Conservation (phyloP, 352 stramenopile genomes). For the Globisporangium solare region DNA sequence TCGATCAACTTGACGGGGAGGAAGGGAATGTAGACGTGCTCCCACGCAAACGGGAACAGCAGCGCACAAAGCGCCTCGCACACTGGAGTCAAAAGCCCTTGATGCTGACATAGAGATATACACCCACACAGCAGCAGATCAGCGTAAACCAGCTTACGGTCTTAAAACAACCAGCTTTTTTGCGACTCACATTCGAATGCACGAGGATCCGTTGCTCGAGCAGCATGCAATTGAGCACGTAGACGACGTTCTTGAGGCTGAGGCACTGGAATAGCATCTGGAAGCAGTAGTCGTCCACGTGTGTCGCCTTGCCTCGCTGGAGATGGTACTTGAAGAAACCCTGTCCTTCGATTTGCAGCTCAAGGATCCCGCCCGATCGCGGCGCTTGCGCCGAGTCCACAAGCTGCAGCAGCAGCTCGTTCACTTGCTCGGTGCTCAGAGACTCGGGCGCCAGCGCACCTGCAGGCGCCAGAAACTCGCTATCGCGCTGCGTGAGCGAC, state of each 20-base stretch:
- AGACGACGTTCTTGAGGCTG: slow-evolving; percentile 74
- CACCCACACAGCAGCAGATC: too few species aligned
- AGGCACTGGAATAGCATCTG: slow-evolving; percentile 79
- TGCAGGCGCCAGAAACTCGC: neutral
- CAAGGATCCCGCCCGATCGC: slow-evolving; percentile 23
- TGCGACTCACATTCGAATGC: slow-evolving; percentile 59
- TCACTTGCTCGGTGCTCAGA: slow-evolving; percentile 1
- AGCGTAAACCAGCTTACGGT: too few species aligned
- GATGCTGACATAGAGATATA: slow-evolving; percentile 27
- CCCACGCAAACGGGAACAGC: slow-evolving; percentile 81
- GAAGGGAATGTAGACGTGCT: slow-evolving; percentile 86
- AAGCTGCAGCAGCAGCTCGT: slow-evolving; percentile 28
- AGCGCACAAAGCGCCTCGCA: slow-evolving; percentile 76
- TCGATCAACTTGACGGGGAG: slow-evolving; percentile 79
- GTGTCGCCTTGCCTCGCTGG: slow-evolving; percentile 47
- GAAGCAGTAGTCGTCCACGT: slow-evolving; percentile 79
- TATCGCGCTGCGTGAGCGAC: neutral
- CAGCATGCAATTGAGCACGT: slow-evolving; percentile 78
- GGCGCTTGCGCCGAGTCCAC: slow-evolving; percentile 26
- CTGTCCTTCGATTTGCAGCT: slow-evolving; percentile 31
- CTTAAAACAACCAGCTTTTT: too few species aligned
- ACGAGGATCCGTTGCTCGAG: slow-evolving; percentile 81
- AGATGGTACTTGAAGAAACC: slow-evolving; percentile 58
- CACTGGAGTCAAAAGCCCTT: slow-evolving; percentile 64
- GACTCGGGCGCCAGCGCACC: neutral